phyloP scores from a whole-genome alignment of 352 stramenopile species.

The Pythium aquatile region DNA sequence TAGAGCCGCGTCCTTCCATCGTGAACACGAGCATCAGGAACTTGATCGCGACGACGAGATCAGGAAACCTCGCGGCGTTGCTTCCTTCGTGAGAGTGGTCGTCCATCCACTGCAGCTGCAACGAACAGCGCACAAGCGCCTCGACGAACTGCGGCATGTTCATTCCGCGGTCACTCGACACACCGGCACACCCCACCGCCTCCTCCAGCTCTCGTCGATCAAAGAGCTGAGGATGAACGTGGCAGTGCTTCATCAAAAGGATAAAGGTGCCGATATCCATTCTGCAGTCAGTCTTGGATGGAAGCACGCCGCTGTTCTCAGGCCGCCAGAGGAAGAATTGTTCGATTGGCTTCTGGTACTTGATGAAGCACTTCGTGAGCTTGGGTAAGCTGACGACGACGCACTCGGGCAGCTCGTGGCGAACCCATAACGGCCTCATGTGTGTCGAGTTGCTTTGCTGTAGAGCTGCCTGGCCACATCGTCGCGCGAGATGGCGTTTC shows the following conservation, averaged over 20 bases:
- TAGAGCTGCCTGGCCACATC: slow-evolving; percentile 1
- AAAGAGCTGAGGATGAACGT: slow-evolving; percentile 60
- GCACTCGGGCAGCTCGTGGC: slow-evolving; percentile 3
- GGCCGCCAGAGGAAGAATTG: slow-evolving; percentile 24
- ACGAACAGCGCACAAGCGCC: slow-evolving; percentile 48
- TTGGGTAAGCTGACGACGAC: slow-evolving; percentile 16
- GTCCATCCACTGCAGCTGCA: slow-evolving; percentile 43
- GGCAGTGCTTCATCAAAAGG: slow-evolving; percentile 48
- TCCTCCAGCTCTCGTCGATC: slow-evolving; percentile 50
- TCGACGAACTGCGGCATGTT: slow-evolving; percentile 69
- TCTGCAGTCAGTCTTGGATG: not conserved
- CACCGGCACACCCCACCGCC: slow-evolving; percentile 29
- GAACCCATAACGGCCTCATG: slow-evolving; percentile 21
- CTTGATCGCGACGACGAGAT: slow-evolving; percentile 45
- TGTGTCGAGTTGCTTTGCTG: not conserved
- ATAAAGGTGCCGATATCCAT: slow-evolving; percentile 40
- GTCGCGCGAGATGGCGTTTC: not conserved
- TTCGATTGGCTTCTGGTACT: slow-evolving; percentile 23
- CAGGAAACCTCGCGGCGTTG: slow-evolving; percentile 4
- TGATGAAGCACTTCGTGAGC: slow-evolving; percentile 24
- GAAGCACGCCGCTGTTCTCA: not conserved
- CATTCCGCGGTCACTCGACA: slow-evolving; percentile 26
- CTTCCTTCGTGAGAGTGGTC: slow-evolving; percentile 3
- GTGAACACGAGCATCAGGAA: slow-evolving; percentile 80
- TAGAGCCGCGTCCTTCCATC: slow-evolving; percentile 65